phyloP scores from a whole-genome alignment of 768 basidiomycete genomes.

The Termitomyces sp. region DNA sequence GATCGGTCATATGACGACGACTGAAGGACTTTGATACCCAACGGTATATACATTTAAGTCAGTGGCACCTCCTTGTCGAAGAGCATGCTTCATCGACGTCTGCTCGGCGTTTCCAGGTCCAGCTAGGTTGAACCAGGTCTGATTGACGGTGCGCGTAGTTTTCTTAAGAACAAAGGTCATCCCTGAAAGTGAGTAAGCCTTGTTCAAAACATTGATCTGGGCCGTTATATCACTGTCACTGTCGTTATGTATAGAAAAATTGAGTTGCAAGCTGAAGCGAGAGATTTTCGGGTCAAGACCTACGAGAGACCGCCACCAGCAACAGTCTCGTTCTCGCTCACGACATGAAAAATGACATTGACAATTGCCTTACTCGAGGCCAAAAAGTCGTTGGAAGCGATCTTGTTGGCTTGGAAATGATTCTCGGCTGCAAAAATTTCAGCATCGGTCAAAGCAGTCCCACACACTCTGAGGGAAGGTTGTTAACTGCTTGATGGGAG shows the following conservation, averaged over 20 bases:
- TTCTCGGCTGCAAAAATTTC: conserved; percentile 11
- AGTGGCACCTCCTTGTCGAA: conserved; percentile 34
- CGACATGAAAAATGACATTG: conserved; percentile 27
- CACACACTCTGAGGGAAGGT: background rate
- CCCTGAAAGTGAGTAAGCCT: conserved; percentile 30
- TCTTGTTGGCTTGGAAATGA: conserved; percentile 14
- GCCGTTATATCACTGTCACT: conserved; percentile 6
- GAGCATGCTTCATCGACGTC: conserved; percentile 42
- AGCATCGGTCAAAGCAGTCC: background rate
- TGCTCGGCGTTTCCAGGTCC: conserved; percentile 31
- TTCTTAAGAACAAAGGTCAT: conserved; percentile 35
- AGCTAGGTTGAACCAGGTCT: conserved; percentile 46
- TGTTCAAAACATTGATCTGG: conserved; percentile 35
- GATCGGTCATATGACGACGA: background rate
- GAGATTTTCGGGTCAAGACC: conserved; percentile 4
- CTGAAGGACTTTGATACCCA: conserved; percentile 27
- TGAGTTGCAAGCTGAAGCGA: background rate
- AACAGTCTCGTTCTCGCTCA: conserved; percentile 22
- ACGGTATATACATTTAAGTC: conserved; percentile 51
- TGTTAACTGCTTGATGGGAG: no score
- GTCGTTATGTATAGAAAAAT: conserved; percentile 30
- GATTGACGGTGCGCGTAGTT: conserved; percentile 38
- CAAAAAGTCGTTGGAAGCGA: conserved; percentile 1
- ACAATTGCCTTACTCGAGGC: conserved; percentile 5
- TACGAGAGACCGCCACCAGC: conserved; percentile 40